Base-by-base conservation (phyloP, 306 rosid genomes). In the Vigna mungo region DNA sequence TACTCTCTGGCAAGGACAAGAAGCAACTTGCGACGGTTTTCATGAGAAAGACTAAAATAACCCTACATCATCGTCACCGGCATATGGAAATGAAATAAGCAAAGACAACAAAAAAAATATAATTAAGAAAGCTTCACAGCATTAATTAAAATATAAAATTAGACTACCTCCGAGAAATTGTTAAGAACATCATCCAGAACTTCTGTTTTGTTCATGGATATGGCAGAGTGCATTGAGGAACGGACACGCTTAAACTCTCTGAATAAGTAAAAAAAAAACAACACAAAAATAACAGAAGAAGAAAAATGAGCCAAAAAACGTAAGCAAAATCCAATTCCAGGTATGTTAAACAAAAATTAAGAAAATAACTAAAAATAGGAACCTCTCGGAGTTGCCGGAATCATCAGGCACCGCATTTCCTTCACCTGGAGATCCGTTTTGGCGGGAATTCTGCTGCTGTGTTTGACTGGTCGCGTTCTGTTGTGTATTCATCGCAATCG, bases 1-100 rank as follows among this genome's bases (percentile, higher is more conserved):
- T 88, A 92, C 79, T 94, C 96, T 81, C 90, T 88, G 68, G 97
- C 92, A 76, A 94, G 96, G 21, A 78, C 73, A 46, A 88, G 81
- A 66, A 94, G 90, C 76, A 94, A 75, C 78, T 76, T 88, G 76
- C 83, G 82, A 58, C 98, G 96, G 68, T 86, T 82, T 74, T 89
- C 96, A 68, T 3, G 17, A 9, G 88, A 84, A 69, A 94, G 95
- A 61, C 81, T 75, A 76, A 82, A 88, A 83, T 94, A 94, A 52
- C 96, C 97, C 98, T 94, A 82, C 79, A 85, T 74, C 76, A 85
- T 74, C 69, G 47, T 68, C 62, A 75, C 71, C 77, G 75, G 25
- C 49, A 70, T 55, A 6, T 36, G 78, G 55, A 77, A 82, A 76
- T 65, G 9, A 34, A 68, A 80, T 43, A 69, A 59, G 25, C 76